These are phyloP conservation scores for Fusarium sp. DNA, from an alignment of 2,329 filamentous ascomycete genomes.

Conservation along the genomic window DNA sequence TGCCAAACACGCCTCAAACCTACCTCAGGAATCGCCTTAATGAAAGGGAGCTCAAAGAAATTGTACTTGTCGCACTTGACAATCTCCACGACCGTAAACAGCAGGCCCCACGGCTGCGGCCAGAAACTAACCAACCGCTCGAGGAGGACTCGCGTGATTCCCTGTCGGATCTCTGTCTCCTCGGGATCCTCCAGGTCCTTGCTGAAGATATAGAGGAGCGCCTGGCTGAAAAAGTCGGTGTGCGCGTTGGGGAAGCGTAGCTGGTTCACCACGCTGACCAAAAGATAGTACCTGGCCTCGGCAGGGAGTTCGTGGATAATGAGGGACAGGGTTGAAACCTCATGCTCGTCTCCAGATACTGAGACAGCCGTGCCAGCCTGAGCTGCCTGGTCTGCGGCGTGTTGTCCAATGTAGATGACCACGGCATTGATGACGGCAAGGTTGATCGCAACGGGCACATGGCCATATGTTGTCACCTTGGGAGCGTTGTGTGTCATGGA, in stretches of 20 bases:
- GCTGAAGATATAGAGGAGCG: constrained; percentile 86
- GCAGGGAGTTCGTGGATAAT: constrained; percentile 80
- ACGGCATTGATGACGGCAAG: constrained; percentile 81
- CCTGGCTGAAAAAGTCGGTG: constrained; percentile 92
- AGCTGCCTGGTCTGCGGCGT: constrained; percentile 71
- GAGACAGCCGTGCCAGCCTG: constrained; percentile 71
- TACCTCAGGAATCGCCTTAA: constrained; percentile 91
- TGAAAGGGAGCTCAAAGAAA: constrained; percentile 93
- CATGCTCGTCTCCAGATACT: constrained; percentile 55
- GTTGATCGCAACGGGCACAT: constrained; percentile 76
- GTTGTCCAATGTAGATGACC: constrained; percentile 83
- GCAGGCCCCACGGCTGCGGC: constrained; percentile 95
- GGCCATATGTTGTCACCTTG: constrained; percentile 73
- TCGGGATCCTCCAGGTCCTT: constrained; percentile 79
- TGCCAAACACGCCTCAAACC: constrained; percentile 29
- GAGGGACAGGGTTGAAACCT: constrained; percentile 79
- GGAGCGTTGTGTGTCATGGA: constrained; percentile 72
- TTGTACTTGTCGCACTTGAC: constrained; percentile 90
- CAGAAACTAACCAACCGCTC: constrained; percentile 90
- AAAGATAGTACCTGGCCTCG: constrained; percentile 85
- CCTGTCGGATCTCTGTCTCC: constrained; percentile 85
- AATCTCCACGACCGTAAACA: constrained; percentile 88
- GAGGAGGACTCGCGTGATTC: constrained; percentile 88
- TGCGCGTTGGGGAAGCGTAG: constrained; percentile 89
- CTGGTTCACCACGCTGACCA: constrained; percentile 90